Percentiles rank a stretch among this genome's conserved stretches.
phyloP scores from a whole-genome alignment of 2,329 filamentous ascomycete species.

The Phyllosticta citriasiana region DNA sequence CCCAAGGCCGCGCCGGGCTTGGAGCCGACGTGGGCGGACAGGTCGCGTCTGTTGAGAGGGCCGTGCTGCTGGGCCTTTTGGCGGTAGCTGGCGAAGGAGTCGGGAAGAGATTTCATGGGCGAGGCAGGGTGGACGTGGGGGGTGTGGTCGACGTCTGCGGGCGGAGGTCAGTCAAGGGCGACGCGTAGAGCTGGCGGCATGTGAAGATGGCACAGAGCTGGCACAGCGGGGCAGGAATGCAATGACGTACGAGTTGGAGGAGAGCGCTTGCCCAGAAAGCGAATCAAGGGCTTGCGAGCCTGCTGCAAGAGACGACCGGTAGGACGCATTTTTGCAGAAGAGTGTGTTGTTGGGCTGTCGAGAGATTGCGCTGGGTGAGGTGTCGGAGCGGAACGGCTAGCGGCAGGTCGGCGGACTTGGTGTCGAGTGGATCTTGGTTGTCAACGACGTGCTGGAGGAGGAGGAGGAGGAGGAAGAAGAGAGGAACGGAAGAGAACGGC shows the following conservation, averaged over 20 bases:
- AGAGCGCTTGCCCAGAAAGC: slow-evolving; percentile 40
- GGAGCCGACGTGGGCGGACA: slow-evolving; percentile 43
- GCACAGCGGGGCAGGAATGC: not conserved
- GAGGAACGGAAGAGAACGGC: too few relatives aligned
- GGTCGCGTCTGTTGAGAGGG: slow-evolving; percentile 42
- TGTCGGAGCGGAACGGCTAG: slow-evolving; percentile 10
- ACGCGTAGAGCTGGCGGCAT: slow-evolving; percentile 8
- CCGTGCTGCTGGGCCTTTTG: slow-evolving; percentile 70
- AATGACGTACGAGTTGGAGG: slow-evolving; percentile 32
- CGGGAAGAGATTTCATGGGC: slow-evolving; percentile 54
- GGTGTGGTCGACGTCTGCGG: slow-evolving; percentile 61
- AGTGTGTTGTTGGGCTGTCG: not conserved
- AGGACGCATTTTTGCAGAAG: slow-evolving; percentile 27
- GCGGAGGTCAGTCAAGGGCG: slow-evolving; percentile 3
- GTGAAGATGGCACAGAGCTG: not conserved
- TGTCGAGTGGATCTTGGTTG: not conserved
- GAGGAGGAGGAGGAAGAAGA: not conserved
- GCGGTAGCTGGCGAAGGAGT: slow-evolving; percentile 66
- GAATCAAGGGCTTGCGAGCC: slow-evolving; percentile 40
- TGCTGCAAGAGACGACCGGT: slow-evolving; percentile 36
- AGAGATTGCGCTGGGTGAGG: not conserved
- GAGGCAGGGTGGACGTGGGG: slow-evolving; percentile 65
- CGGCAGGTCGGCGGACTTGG: slow-evolving; percentile 1
- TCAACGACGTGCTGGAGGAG: not conserved
- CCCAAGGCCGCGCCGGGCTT: slow-evolving; percentile 61